Evolutionary conservation across 2,329 filamentous ascomycete genomes (phyloP).

Genomic region (Fusarium veterinarium): DNA sequence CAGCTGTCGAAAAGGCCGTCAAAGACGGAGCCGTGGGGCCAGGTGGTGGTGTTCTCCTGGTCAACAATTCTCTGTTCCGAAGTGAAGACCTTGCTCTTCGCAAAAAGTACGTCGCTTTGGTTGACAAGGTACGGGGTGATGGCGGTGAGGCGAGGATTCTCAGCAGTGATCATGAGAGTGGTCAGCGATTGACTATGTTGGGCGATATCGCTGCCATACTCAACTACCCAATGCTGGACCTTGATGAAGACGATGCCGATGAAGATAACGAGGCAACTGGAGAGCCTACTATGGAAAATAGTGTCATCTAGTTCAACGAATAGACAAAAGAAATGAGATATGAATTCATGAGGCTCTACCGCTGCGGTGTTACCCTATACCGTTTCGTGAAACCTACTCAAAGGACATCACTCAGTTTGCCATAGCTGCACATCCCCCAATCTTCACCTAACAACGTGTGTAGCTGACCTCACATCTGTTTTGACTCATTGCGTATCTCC

Average conservation of each 20-base stretch:
- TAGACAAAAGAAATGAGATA: conserved; percentile 20
- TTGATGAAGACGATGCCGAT: conserved; percentile 75
- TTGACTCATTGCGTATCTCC: not conserved
- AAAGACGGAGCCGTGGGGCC: conserved; percentile 88
- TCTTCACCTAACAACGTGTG: not conserved
- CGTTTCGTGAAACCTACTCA: too few relatives aligned
- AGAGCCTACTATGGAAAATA: conserved; percentile 37
- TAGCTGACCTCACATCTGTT: too few relatives aligned
- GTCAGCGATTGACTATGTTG: conserved; percentile 82
- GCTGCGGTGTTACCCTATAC: conserved; percentile 9
- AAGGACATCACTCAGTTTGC: not conserved
- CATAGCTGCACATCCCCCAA: not conserved
- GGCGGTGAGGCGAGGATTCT: conserved; percentile 91
- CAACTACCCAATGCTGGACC: conserved; percentile 86
- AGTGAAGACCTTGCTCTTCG: conserved; percentile 81
- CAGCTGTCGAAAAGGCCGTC: conserved; percentile 84
- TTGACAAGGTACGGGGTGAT: conserved; percentile 87
- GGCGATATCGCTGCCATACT: conserved; percentile 91
- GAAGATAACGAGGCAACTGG: conserved; percentile 49
- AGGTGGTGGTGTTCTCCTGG: conserved; percentile 79
- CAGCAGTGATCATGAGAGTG: conserved; percentile 94
- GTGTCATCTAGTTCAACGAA: conserved; percentile 47
- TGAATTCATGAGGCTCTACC: conserved; percentile 3
- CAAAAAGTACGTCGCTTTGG: conserved; percentile 83
- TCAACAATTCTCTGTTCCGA: conserved; percentile 89